Conservation (phyloP, 2,329 filamentous ascomycete genomes). For the Setomelanomma holmii region DNA sequence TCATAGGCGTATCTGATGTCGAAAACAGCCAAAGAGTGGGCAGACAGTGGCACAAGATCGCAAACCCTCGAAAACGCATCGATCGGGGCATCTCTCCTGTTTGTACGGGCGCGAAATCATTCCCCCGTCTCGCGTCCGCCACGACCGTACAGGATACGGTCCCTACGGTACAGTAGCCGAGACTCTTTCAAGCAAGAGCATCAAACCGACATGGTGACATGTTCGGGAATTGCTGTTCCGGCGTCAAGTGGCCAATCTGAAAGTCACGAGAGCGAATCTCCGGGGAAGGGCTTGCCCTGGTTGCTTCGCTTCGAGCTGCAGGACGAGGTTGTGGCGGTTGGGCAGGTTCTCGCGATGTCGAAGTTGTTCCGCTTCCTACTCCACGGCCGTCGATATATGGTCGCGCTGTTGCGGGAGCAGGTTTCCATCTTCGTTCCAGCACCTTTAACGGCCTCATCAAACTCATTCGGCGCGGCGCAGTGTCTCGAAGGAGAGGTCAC, state of each 20-base stretch:
- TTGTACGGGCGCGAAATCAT: neutral
- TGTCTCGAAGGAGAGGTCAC: neutral
- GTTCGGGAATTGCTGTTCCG: slow-evolving; percentile 4
- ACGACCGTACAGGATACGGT: slow-evolving; percentile 5
- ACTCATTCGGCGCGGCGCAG: neutral
- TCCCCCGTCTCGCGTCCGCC: neutral
- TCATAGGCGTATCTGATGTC: no score
- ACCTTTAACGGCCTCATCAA: no score
- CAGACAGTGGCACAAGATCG: slow-evolving; percentile 1
- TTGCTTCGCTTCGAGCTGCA: slow-evolving; percentile 2
- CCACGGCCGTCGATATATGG: no score
- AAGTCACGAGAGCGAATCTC: neutral
- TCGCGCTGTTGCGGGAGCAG: no score
- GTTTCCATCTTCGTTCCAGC: no score
- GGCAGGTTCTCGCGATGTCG: neutral
- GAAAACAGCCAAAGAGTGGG: no score
- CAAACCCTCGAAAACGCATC: neutral
- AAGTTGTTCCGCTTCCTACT: neutral
- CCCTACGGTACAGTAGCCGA: neutral
- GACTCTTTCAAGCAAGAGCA: no score
- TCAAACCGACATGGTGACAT: slow-evolving; percentile 1
- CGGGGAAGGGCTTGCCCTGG: neutral
- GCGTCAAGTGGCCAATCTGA: neutral
- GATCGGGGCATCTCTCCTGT: neutral
- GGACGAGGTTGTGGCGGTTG: neutral